phyloP scores from a whole-genome alignment of 2,329 filamentous ascomycete genomes.

The Penicillium nordicum region DNA sequence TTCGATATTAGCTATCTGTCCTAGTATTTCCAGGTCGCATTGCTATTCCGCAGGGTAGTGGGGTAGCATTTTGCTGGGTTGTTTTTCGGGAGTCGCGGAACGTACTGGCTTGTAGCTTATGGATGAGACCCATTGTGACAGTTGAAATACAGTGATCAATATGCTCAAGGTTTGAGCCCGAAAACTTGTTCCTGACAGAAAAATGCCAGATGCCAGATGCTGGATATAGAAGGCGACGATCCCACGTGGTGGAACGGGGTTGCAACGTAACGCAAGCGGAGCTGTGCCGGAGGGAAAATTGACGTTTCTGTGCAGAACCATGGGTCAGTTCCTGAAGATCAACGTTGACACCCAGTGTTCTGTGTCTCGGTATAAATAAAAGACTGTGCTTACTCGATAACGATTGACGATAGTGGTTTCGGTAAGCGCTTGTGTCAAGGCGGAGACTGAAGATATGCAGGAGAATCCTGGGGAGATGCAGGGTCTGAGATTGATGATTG shows the following conservation, averaged over 20 bases:
- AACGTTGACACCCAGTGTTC: not conserved
- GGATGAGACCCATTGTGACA: conserved; percentile 48
- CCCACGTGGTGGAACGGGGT: not conserved
- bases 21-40: not conserved
- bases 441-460: not conserved
- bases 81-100: conserved; percentile 12
- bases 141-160: conserved; percentile 1
- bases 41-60: not conserved
- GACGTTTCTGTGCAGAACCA: conserved; percentile 9
- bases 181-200: not conserved
- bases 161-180: not conserved
- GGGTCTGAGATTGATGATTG: not conserved
- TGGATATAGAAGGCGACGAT: conserved; percentile 1
- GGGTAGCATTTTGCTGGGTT: not conserved
- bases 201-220: not conserved
- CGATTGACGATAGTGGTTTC: not conserved
- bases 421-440: not conserved
- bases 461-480: not conserved
- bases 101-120: conserved; percentile 52
- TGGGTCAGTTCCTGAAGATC: conserved; percentile 4
- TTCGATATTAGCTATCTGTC: conserved; percentile 52
- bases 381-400: not conserved
- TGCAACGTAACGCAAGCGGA: not conserved
- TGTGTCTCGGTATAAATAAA: not conserved
- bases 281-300: not conserved